phyloP scores from a whole-genome alignment of 345 rosid species.

The Eucalyptus rudis region DNA sequence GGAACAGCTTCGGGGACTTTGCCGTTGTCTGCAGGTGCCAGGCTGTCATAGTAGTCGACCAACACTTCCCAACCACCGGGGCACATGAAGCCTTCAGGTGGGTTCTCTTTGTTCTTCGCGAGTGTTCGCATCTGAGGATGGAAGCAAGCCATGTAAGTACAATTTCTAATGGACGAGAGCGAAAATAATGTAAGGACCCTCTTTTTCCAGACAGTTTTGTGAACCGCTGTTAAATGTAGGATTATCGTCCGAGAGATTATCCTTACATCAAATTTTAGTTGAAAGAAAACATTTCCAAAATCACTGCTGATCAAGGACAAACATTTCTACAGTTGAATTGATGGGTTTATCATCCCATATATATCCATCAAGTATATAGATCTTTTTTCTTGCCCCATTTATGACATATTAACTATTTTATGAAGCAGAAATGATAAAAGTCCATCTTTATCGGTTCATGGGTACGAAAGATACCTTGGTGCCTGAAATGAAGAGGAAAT shows the following conservation, averaged over 20 bases:
- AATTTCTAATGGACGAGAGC: neutral
- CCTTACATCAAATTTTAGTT: neutral
- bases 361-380: neutral
- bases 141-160: neutral
- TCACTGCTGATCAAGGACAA: neutral
- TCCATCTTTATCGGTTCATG: neutral
- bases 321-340: neutral
- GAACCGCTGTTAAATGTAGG: neutral
- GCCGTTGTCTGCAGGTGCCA: slow-evolving; percentile 35
- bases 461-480: slow-evolving; percentile 50
- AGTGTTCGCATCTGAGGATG: slow-evolving; percentile 74
- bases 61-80: slow-evolving; percentile 93
- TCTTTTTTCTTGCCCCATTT: neutral
- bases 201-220: neutral
- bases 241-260: neutral
- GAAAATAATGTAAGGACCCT: neutral
- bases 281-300: neutral
- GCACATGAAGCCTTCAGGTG: slow-evolving; percentile 97
- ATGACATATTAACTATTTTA: neutral
- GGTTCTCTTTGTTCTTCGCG: slow-evolving; percentile 87
- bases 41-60: slow-evolving; percentile 79
- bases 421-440: neutral
- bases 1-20: slow-evolving; percentile 48
- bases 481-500: slow-evolving; percentile 91
- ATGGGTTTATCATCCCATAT: neutral